Evolutionary conservation across 78 protist species (phyloP), one percentile per base, ranked within the genome.

Genomic region (slime mould (Dictyostelium discoideum)): DNA sequence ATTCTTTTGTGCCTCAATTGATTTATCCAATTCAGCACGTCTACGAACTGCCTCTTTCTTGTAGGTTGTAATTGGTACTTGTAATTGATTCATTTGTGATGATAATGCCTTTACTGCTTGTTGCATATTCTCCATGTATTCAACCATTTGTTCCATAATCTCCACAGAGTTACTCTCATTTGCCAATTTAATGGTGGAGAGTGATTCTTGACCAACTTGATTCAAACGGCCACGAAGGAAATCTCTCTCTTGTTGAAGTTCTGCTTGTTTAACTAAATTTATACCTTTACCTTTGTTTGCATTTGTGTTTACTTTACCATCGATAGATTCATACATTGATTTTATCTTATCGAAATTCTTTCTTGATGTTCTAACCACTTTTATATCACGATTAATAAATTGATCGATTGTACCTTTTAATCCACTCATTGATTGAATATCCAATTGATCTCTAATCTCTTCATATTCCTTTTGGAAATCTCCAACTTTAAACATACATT

Each of bases 401-500:
- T 90, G 88, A 80, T 90, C 95, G 6, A 90, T 80, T 8, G 95
- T 73, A 32, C 84, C 88, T 24, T 85, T 82, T 26, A 90, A 18
- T 44, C 95, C 95, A 46, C 74, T 42, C 48, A 90, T 20, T 39
- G 95, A 48, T 50, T 80, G 88, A 73, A 48, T 82, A 54, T 90
- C 95, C 9, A 80, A 18, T 20, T 42, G 60, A 73, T 90, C 85
- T 90, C 95, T 90, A 82, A 90, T 46, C 0, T 18, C 32, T 69
- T 90, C 95, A 42, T 54, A 72, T 13, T 90, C 95, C 60, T 86
- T 63, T 11, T 90, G 95, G 10, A 90, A 72, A 90, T 90, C 95
- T 10, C 95, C 95, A 44, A 90, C 54, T 67, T 90, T 90, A 54
- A 82, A 90, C 88, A 90, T 80, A 72, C 95, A 90, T 82, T 90